Evolutionary conservation across 352 stramenopile genomes (phyloP).

Genomic region (Phytophthora cactorum): DNA sequence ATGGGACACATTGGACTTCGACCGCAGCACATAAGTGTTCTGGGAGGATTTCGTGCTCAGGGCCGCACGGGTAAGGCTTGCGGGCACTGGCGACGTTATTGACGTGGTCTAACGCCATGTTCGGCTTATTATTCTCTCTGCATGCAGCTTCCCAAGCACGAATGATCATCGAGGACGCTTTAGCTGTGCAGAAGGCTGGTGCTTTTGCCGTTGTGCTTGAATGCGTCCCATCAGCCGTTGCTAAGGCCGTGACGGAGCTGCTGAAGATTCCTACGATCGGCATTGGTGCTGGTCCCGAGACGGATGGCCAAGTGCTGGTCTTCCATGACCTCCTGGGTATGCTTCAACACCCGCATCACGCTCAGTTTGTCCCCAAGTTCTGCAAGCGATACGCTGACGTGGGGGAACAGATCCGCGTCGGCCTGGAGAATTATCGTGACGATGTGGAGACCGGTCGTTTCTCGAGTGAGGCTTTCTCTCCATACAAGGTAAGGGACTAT

Average conservation of each 20-base stretch:
- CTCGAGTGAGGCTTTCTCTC: slow-evolving; percentile 93
- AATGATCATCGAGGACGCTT: slow-evolving; percentile 96
- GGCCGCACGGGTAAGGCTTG: slow-evolving; percentile 89
- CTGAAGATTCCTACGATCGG: slow-evolving; percentile 98
- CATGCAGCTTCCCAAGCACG: slow-evolving; percentile 77
- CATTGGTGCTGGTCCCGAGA: slow-evolving; percentile 95
- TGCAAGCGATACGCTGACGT: slow-evolving; percentile 98
- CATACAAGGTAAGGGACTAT: slow-evolving; percentile 88
- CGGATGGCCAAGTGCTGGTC: slow-evolving; percentile 96
- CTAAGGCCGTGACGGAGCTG: slow-evolving; percentile 93
- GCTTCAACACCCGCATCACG: slow-evolving; percentile 98
- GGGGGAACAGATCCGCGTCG: slow-evolving; percentile 92
- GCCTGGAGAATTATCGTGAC: slow-evolving; percentile 94
- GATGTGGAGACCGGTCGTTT: slow-evolving; percentile 97
- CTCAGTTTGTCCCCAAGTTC: slow-evolving; percentile 96
- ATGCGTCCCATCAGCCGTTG: slow-evolving; percentile 90
- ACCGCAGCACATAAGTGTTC: slow-evolving; percentile 95
- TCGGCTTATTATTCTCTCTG: not conserved
- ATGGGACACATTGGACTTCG: slow-evolving; percentile 98
- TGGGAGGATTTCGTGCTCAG: slow-evolving; percentile 97
- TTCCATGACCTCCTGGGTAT: slow-evolving; percentile 99
- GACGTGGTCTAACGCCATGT: not conserved
- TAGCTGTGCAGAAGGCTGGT: slow-evolving; percentile 95
- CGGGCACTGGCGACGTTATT: too few species aligned
- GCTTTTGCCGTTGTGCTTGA: slow-evolving; percentile 94